Conservation (phyloP, 176 grass and related monocot genomes). For the Elymus sibiricus region DNA sequence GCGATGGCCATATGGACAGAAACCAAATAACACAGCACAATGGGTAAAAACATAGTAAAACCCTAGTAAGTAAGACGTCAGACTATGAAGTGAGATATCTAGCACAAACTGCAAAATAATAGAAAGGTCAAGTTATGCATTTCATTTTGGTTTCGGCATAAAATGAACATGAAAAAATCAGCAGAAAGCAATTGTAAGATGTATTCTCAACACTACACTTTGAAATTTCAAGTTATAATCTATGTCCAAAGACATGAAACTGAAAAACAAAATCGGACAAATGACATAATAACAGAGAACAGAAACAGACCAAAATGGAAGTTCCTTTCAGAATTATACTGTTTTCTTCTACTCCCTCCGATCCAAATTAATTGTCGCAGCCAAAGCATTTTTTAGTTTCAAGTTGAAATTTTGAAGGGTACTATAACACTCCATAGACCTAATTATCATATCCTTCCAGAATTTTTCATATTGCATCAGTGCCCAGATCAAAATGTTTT, state of each 20-base stretch:
- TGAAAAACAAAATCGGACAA: background rate
- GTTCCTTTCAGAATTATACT: background rate
- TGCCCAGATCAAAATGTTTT: background rate
- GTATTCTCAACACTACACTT: background rate
- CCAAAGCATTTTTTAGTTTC: background rate
- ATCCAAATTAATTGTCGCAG: no score
- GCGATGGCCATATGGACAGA: background rate
- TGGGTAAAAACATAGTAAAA: background rate
- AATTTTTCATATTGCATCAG: background rate
- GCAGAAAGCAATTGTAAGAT: background rate
- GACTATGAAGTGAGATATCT: background rate
- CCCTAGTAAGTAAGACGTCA: background rate
- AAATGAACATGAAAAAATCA: background rate
- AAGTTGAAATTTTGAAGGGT: background rate
- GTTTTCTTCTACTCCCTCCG: background rate
- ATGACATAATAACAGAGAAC: background rate
- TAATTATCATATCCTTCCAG: background rate
- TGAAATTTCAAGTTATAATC: background rate
- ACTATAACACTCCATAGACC: background rate
- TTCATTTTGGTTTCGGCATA: background rate
- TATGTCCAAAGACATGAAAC: background rate
- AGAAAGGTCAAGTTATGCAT: background rate
- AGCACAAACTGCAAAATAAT: background rate
- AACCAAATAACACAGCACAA: background rate
- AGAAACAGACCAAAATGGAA: background rate